Conservation (phyloP, 78 protist species). For the Abeoforma whisleri region DNA sequence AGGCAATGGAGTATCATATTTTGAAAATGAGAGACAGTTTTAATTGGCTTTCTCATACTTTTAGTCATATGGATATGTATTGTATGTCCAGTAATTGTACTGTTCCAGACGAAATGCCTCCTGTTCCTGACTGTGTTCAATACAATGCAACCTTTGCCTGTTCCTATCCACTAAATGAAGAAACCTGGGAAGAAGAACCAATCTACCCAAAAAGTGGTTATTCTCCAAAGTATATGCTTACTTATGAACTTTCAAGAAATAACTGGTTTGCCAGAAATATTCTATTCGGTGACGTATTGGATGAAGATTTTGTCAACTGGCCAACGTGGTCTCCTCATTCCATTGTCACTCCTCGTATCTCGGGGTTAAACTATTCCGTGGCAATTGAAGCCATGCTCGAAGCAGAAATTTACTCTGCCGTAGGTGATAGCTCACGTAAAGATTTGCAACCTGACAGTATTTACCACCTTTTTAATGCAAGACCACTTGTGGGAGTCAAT, state of each 20-base stretch:
- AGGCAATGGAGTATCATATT: background rate
- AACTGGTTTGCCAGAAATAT: background rate
- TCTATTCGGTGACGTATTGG: background rate
- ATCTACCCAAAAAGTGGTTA: slow-evolving; percentile 18
- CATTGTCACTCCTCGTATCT: slow-evolving; percentile 14
- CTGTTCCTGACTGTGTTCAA: background rate
- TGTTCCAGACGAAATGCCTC: background rate
- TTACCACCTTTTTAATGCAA: background rate
- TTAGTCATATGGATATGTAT: slow-evolving; percentile 33
- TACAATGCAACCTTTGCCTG: background rate
- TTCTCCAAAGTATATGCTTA: background rate
- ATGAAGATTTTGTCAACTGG: background rate
- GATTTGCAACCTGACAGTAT: slow-evolving; percentile 31
- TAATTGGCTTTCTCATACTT: slow-evolving; percentile 33
- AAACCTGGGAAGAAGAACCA: background rate
- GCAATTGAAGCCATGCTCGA: background rate
- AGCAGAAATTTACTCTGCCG: slow-evolving; percentile 2
- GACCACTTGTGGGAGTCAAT: background rate
- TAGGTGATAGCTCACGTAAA: slow-evolving; percentile 35
- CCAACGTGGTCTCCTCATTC: background rate
- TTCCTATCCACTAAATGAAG: background rate
- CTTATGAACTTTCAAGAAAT: slow-evolving; percentile 22
- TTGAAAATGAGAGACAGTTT: background rate
- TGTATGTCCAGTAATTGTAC: slow-evolving; percentile 13
- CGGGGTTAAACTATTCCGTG: slow-evolving; percentile 19